Evolutionary conservation across 2,329 filamentous ascomycete genomes (phyloP).

Genomic region (Iodosphaeria phyllophila): DNA sequence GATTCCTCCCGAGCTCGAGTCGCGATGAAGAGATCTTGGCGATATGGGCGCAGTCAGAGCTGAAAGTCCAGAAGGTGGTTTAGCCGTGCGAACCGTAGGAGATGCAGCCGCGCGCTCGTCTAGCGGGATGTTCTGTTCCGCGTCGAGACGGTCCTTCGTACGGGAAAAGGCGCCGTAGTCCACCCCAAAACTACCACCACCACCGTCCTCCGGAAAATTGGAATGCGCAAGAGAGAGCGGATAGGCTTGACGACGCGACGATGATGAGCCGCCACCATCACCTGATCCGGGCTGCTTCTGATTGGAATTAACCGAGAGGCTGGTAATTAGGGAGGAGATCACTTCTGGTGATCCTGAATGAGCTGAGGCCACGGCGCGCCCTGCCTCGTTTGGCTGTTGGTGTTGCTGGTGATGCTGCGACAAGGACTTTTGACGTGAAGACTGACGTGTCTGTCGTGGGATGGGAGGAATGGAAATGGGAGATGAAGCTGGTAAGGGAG

Average conservation of each 20-base stretch:
- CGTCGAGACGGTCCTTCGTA: slow-evolving; percentile 26
- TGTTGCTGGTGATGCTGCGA: too few relatives aligned
- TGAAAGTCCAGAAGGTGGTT: slow-evolving; percentile 61
- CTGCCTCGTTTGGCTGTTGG: too few relatives aligned
- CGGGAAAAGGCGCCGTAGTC: slow-evolving; percentile 51
- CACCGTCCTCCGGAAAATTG: slow-evolving; percentile 15
- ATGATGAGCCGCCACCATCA: too few relatives aligned
- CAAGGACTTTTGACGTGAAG: too few relatives aligned
- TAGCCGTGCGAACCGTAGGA: slow-evolving; percentile 65
- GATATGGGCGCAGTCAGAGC: slow-evolving; percentile 45
- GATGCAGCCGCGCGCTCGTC: slow-evolving; percentile 43
- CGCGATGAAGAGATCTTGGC: slow-evolving; percentile 27
- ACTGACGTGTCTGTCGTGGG: too few relatives aligned
- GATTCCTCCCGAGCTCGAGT: slow-evolving; percentile 28
- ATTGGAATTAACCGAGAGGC: slow-evolving; percentile 45
- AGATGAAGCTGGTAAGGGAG: too few relatives aligned
- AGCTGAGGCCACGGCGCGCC: too few relatives aligned
- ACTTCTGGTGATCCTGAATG: slow-evolving; percentile 58
- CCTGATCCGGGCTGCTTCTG: too few relatives aligned
- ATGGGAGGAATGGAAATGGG: too few relatives aligned
- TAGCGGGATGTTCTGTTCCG: slow-evolving; percentile 28
- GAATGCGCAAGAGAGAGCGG: slow-evolving; percentile 18
- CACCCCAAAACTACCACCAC: slow-evolving; percentile 44
- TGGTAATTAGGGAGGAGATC: slow-evolving; percentile 52
- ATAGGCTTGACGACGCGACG: slow-evolving; percentile 46